phyloP scores from a whole-genome alignment of 192 early-diverging fungal species.

The Gryganskiella cystojenkinii region DNA sequence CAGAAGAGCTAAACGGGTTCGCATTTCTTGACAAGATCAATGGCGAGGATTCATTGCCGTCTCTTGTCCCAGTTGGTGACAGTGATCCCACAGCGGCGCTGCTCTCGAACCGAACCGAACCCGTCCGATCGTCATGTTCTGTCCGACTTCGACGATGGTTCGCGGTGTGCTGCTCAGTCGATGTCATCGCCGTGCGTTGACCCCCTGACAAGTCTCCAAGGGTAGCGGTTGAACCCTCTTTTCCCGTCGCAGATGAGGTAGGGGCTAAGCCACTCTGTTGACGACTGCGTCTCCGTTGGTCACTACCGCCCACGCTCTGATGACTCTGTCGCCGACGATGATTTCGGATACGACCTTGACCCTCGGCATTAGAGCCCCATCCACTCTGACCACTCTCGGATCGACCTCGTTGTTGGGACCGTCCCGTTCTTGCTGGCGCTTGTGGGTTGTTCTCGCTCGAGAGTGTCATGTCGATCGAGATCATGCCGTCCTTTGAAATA shows the following conservation, averaged over 20 bases:
- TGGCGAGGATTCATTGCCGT: background rate
- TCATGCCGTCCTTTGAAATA: slow-evolving; percentile 1
- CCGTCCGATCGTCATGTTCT: slow-evolving; percentile 28
- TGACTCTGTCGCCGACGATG: slow-evolving; percentile 39
- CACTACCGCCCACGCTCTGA: slow-evolving; percentile 34
- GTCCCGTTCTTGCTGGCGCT: background rate
- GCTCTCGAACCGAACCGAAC: slow-evolving; percentile 32
- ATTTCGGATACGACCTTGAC: background rate
- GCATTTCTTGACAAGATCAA: slow-evolving; percentile 1
- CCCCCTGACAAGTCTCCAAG: background rate
- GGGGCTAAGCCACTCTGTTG: background rate
- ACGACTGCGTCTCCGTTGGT: slow-evolving; percentile 2
- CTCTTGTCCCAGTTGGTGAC: background rate
- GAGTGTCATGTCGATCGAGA: slow-evolving; percentile 43
- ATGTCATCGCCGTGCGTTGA: background rate
- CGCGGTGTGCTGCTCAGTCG: background rate
- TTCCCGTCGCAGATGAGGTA: no score
- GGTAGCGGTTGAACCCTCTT: no score
- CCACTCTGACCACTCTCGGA: slow-evolving; percentile 1
- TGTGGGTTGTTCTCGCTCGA: background rate
- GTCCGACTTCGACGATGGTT: slow-evolving; percentile 42
- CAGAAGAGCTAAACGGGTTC: slow-evolving; percentile 8
- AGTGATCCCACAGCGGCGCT: background rate
- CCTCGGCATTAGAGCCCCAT: background rate
- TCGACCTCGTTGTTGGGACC: background rate